Conservation (phyloP, 331 rosid genomes). For the Ulmus americana region DNA sequence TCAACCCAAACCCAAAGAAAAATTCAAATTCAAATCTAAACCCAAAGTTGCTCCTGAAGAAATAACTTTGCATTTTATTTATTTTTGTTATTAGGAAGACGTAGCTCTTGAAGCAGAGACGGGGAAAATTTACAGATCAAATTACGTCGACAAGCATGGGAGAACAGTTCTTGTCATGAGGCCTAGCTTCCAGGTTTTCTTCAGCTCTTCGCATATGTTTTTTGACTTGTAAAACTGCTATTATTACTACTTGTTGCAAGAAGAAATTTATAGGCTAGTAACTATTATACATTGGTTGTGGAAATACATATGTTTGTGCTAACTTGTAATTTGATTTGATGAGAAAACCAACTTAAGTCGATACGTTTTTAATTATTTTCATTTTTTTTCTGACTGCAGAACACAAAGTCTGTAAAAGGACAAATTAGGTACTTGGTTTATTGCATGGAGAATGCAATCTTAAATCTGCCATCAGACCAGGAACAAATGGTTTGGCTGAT, state of each 20-base stretch:
- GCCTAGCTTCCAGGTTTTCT: conserved; percentile 71
- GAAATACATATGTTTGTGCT: not conserved
- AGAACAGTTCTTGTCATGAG: conserved; percentile 79
- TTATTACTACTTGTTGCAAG: not conserved
- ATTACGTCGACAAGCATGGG: conserved; percentile 63
- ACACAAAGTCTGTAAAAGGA: conserved; percentile 47
- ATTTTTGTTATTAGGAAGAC: conserved; percentile 52
- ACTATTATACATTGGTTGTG: not conserved
- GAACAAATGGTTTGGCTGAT: conserved; percentile 80
- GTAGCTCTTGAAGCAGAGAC: conserved; percentile 68
- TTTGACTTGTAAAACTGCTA: conserved; percentile 2
- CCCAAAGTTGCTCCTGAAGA: not conserved
- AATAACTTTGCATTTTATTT: not conserved
- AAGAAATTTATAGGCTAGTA: not conserved
- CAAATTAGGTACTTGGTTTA: conserved; percentile 73
- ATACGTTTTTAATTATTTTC: conserved; percentile 11
- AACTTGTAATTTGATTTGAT: not conserved
- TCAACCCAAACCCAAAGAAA: not conserved
- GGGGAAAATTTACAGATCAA: conserved; percentile 67
- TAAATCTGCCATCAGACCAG: conserved; percentile 59
- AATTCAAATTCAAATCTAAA: too few species aligned
- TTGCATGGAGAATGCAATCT: conserved; percentile 75
- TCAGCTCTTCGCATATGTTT: conserved; percentile 10
- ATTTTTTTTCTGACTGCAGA: conserved; percentile 35
- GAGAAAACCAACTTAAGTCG: not conserved